phyloP scores from a whole-genome alignment of 2,329 filamentous ascomycete genomes.

The Periconia macrospinosa region DNA sequence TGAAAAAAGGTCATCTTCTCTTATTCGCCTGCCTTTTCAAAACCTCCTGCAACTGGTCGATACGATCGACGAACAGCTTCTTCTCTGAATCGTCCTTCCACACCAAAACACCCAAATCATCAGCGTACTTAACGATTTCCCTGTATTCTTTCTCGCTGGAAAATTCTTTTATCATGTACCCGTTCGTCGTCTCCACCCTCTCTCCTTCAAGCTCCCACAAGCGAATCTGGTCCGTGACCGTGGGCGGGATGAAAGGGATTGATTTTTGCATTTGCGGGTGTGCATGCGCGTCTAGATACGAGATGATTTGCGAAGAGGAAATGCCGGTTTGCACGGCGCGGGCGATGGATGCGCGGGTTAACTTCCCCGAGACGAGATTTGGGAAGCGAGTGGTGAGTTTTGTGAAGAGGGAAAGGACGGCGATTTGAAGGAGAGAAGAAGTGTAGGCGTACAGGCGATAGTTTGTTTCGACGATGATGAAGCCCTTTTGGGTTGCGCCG shows the following conservation, averaged over 20 bases:
- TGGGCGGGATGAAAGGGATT: slow-evolving; percentile 82
- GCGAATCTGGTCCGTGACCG: slow-evolving; percentile 94
- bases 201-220: slow-evolving; percentile 98
- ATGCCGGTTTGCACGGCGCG: slow-evolving; percentile 88
- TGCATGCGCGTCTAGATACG: slow-evolving; percentile 87
- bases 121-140: slow-evolving; percentile 73
- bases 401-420: slow-evolving; percentile 86
- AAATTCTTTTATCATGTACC: slow-evolving; percentile 91
- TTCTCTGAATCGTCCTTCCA: slow-evolving; percentile 81
- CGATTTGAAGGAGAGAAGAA: slow-evolving; percentile 88
- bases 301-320: slow-evolving; percentile 92
- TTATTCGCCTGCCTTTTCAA: slow-evolving; percentile 56
- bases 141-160: slow-evolving; percentile 70
- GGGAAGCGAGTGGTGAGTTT: slow-evolving; percentile 88
- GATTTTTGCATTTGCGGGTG: slow-evolving; percentile 88
- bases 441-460: slow-evolving; percentile 98
- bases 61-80: slow-evolving; percentile 88
- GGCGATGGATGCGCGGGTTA: slow-evolving; percentile 86
- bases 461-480: slow-evolving; percentile 96
- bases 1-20: background rate
- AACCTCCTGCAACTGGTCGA: slow-evolving; percentile 85
- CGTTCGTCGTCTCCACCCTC: slow-evolving; percentile 80
- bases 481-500: slow-evolving; percentile 61
- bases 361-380: slow-evolving; percentile 88
- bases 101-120: slow-evolving; percentile 84